Conservation (phyloP, 768 basidiomycete genomes). For the Russula griseocarnosa region DNA sequence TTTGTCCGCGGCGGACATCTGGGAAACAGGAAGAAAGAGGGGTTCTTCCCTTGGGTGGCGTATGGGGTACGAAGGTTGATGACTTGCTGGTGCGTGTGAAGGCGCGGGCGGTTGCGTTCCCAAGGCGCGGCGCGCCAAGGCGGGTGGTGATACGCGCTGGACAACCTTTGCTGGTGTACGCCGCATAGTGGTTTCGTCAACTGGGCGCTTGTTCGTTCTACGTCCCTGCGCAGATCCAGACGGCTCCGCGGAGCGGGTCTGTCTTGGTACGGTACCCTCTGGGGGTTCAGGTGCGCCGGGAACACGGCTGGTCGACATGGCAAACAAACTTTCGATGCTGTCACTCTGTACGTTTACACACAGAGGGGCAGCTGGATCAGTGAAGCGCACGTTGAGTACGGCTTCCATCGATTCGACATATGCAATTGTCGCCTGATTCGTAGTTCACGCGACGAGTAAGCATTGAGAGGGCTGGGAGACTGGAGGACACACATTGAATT, state of each 20-base stretch:
- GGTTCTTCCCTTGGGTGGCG: slow-evolving; percentile 29
- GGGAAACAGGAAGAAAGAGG: slow-evolving; percentile 36
- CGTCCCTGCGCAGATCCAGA: slow-evolving; percentile 12
- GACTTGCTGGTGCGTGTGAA: neutral
- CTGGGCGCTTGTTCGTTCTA: slow-evolving; percentile 18
- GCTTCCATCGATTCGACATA: slow-evolving; percentile 70
- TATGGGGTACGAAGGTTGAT: neutral
- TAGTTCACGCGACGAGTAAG: slow-evolving; percentile 1
- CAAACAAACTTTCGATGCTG: slow-evolving; percentile 60
- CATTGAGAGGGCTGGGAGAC: slow-evolving; percentile 11
- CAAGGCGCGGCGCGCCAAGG: slow-evolving; percentile 22
- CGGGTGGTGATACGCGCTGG: slow-evolving; percentile 22
- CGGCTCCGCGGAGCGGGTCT: slow-evolving; percentile 12
- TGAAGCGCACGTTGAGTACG: slow-evolving; percentile 68
- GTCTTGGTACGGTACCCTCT: slow-evolving; percentile 4
- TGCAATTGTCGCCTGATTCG: slow-evolving; percentile 64
- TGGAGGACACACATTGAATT: slow-evolving; percentile 61
- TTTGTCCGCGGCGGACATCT: slow-evolving; percentile 51
- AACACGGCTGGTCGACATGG: slow-evolving; percentile 71
- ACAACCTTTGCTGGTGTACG: slow-evolving; percentile 24
- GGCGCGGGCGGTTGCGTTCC: slow-evolving; percentile 25
- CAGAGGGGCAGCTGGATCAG: slow-evolving; percentile 67
- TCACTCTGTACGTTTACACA: slow-evolving; percentile 75
- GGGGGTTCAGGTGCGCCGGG: slow-evolving; percentile 34
- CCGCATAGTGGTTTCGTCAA: slow-evolving; percentile 7